phyloP scores from a whole-genome alignment of 371 early-diverging fungal species.

The Mortierella sp. region DNA sequence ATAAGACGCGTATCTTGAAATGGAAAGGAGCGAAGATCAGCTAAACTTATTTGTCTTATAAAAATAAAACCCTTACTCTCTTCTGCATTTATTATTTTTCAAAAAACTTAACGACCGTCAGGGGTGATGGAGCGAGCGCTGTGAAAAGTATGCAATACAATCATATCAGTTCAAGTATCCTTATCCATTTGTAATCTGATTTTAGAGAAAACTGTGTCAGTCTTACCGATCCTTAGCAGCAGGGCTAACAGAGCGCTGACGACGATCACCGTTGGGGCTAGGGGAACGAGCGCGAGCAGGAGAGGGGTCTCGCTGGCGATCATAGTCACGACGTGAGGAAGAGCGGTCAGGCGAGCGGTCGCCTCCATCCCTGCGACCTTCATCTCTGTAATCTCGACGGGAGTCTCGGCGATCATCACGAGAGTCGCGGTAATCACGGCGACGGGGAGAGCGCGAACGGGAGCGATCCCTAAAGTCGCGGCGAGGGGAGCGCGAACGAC shows the following conservation, averaged over 20 bases:
- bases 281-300: slow-evolving; percentile 22
- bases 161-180: background rate
- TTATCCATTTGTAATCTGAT: background rate
- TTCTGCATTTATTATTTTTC: background rate
- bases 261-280: slow-evolving; percentile 23
- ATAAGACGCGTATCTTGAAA: background rate
- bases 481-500: slow-evolving; percentile 50
- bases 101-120: slow-evolving; percentile 18
- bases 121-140: slow-evolving; percentile 27
- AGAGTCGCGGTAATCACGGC: slow-evolving; percentile 23
- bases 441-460: slow-evolving; percentile 25
- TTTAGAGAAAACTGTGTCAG: background rate
- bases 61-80: slow-evolving; percentile 2
- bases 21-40: slow-evolving; percentile 3
- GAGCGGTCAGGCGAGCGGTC: slow-evolving; percentile 19
- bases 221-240: slow-evolving; percentile 20
- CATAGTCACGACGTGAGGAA: slow-evolving; percentile 21
- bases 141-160: background rate
- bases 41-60: slow-evolving; percentile 3
- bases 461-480: slow-evolving; percentile 29
- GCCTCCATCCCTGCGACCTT: slow-evolving; percentile 12
- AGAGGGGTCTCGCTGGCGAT: slow-evolving; percentile 14
- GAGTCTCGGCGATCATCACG: slow-evolving; percentile 15
- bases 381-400: slow-evolving; percentile 17
- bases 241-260: slow-evolving; percentile 18